Percentiles rank a stretch among this genome's conserved stretches.
phyloP scores from a whole-genome alignment of 1,284 basidiomycete species.

The Moesziomyces parantarcticus region DNA sequence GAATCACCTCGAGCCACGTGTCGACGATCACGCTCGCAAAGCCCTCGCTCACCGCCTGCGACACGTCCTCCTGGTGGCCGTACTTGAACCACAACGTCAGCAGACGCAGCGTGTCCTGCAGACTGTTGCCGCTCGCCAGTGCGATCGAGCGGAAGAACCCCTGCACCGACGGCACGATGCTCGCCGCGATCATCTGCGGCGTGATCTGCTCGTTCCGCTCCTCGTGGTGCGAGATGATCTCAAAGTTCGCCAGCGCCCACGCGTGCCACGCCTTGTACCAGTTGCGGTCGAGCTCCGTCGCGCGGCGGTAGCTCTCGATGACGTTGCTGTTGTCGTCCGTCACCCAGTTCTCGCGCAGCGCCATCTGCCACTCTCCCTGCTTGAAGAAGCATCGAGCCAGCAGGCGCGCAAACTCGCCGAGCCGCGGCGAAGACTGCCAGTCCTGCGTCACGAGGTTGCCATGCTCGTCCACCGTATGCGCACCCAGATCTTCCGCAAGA shows the following conservation, averaged over 20 bases:
- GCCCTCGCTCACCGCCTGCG: conserved; percentile 86
- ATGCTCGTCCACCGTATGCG: conserved; percentile 68
- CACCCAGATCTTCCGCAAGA: conserved; percentile 78
- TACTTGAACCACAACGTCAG: conserved; percentile 99
- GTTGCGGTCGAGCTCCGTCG: conserved; percentile 88
- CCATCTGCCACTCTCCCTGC: conserved; percentile 90
- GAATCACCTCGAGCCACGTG: conserved; percentile 98
- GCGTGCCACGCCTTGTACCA: conserved; percentile 99
- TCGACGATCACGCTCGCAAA: conserved; percentile 92
- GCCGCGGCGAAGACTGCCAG: conserved; percentile 59
- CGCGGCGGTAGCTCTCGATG: conserved; percentile 80
- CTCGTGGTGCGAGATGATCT: conserved; percentile 76
- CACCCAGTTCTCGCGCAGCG: conserved; percentile 81
- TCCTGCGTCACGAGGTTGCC: conserved; percentile 58
- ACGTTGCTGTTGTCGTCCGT: conserved; percentile 64
- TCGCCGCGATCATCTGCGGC: conserved; percentile 78
- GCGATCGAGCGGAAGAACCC: conserved; percentile 95
- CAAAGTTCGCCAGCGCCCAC: conserved; percentile 96
- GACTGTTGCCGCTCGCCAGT: conserved; percentile 83
- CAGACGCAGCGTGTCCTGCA: conserved; percentile 93
- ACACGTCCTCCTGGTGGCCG: conserved; percentile 89
- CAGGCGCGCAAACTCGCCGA: conserved; percentile 82
- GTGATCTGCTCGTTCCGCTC: conserved; percentile 76
- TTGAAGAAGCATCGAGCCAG: conserved; percentile 98
- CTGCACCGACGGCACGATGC: conserved; percentile 94